These are phyloP conservation scores for Phaffia rhodozyma DNA, from an alignment of 1,284 basidiomycete species.

Conservation along the genomic window DNA sequence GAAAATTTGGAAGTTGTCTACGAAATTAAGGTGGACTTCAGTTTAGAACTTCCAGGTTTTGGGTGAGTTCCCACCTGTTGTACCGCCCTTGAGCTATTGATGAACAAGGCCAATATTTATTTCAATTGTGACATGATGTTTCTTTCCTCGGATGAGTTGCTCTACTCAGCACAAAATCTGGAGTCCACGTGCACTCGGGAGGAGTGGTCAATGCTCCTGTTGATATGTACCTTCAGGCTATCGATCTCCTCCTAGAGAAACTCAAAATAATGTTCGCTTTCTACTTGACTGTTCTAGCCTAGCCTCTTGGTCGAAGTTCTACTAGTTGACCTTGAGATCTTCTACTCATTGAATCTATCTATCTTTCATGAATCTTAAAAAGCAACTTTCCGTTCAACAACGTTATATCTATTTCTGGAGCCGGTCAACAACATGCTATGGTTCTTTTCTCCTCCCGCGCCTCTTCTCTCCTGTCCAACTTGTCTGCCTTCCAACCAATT, in stretches of 20 bases:
- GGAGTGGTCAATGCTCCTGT: conserved; percentile 67
- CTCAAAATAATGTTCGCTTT: conserved; percentile 41
- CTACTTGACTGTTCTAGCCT: background rate
- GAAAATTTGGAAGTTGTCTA: conserved; percentile 50
- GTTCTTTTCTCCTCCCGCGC: conserved; percentile 68
- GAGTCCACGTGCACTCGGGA: conserved; percentile 56
- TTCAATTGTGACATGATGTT: background rate
- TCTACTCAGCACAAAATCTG: conserved; percentile 46
- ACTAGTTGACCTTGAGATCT: conserved; percentile 2
- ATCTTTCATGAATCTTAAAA: background rate
- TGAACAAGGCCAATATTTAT: too few species aligned
- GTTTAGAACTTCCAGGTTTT: conserved; percentile 52
- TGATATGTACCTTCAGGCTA: conserved; percentile 68
- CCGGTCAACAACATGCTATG: conserved; percentile 70
- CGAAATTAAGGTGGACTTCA: conserved; percentile 67
- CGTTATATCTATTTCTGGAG: conserved; percentile 11
- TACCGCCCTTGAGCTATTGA: too few species aligned
- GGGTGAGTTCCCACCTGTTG: background rate
- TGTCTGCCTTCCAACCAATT: conserved; percentile 47
- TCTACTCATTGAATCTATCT: background rate
- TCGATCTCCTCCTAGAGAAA: conserved; percentile 62
- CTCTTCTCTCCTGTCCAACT: conserved; percentile 42
- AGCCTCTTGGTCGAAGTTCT: background rate
- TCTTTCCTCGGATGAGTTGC: conserved; percentile 38
- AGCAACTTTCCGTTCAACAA: conserved; percentile 5